Conservation (phyloP, 208 protist genomes). For the Leishmania turanica region DNA sequence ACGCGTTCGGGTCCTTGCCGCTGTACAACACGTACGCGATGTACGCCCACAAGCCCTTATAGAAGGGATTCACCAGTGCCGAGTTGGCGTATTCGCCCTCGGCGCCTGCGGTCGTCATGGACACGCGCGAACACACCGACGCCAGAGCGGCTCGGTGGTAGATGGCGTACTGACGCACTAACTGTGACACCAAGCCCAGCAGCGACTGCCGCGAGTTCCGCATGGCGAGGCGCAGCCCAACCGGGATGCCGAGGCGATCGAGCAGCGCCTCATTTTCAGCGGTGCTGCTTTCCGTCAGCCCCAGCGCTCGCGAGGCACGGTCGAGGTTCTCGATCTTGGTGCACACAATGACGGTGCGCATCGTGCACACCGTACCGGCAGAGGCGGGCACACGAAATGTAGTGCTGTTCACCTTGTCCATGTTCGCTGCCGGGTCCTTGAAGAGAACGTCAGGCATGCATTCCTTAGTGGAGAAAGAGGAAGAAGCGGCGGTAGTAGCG, state of each 20-base stretch:
- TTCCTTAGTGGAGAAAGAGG: background rate
- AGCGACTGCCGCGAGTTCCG: constrained; percentile 46
- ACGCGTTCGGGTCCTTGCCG: constrained; percentile 8
- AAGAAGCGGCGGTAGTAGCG: background rate
- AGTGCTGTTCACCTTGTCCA: constrained; percentile 41
- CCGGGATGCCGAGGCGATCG: constrained; percentile 24
- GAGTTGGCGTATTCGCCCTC: constrained; percentile 32
- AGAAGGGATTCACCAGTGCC: constrained; percentile 72
- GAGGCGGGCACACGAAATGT: constrained; percentile 33
- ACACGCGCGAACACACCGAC: constrained; percentile 58
- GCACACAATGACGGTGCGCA: constrained; percentile 70
- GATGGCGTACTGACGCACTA: constrained; percentile 76
- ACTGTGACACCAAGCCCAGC: constrained; percentile 64
- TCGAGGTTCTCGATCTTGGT: constrained; percentile 77
- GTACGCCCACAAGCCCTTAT: constrained; percentile 61
- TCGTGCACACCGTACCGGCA: constrained; percentile 37
- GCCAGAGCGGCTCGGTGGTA: constrained; percentile 58
- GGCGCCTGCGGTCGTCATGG: constrained; percentile 44
- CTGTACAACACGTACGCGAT: constrained; percentile 26
- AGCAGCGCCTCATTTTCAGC: constrained; percentile 42
- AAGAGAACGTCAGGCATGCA: constrained; percentile 12
- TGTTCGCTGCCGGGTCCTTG: constrained; percentile 21
- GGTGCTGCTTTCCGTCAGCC: constrained; percentile 9
- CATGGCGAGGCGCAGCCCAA: constrained; percentile 35
- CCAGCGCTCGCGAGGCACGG: constrained; percentile 40